phyloP scores from a whole-genome alignment of 768 basidiomycete species.

The Hydnum rufescens region DNA sequence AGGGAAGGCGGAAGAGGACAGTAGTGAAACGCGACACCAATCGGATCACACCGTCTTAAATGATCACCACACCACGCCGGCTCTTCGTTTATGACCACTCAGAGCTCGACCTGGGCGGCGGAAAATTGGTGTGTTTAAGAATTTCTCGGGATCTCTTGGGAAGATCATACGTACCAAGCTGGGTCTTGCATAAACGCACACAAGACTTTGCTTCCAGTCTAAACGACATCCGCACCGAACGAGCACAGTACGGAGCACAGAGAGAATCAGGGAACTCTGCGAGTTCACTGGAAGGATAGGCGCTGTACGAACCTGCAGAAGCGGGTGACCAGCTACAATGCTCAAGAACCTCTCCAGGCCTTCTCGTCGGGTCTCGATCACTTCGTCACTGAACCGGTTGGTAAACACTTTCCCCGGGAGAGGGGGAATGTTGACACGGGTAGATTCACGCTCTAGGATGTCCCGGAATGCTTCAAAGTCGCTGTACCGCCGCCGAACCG shows the following conservation, averaged over 20 bases:
- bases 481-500: slow-evolving; percentile 73
- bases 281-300: not conserved
- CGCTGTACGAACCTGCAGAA: slow-evolving; percentile 54
- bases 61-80: no score
- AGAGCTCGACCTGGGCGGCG: no score
- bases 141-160: no score
- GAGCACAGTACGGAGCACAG: slow-evolving; percentile 2
- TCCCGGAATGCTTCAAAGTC: slow-evolving; percentile 96
- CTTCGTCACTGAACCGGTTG: slow-evolving; percentile 93
- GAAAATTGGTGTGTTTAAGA: no score
- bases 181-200: slow-evolving; percentile 92
- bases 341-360: slow-evolving; percentile 89
- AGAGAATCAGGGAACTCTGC: not conserved
- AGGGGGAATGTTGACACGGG: slow-evolving; percentile 91
- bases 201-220: slow-evolving; percentile 95
- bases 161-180: slow-evolving; percentile 46
- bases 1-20: no score
- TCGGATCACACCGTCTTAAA: no score
- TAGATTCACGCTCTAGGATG: slow-evolving; percentile 90
- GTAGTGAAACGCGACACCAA: no score
- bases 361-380: slow-evolving; percentile 80
- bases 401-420: slow-evolving; percentile 98
- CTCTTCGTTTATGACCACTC: no score
- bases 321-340: slow-evolving; percentile 90
- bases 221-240: not conserved